Evolutionary conservation across 1,139 yeast species (phyloP).

Genomic region (Kluyveromyces marxianus): DNA sequence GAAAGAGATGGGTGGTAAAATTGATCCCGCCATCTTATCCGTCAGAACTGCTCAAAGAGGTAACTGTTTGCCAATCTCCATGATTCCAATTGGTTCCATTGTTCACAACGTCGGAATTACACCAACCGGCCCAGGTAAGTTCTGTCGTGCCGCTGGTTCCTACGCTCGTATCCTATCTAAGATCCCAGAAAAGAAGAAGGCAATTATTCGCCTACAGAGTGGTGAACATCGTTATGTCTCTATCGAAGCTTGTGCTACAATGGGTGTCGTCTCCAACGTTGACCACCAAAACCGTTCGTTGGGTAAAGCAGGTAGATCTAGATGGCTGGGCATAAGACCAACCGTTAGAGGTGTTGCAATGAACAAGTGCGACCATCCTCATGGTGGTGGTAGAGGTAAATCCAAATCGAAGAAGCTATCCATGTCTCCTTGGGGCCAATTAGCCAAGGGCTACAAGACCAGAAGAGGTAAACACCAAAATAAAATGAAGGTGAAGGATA

Average conservation of each 20-base stretch:
- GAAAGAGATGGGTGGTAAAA: conserved; percentile 56
- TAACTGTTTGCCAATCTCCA: conserved; percentile 82
- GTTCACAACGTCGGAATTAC: conserved; percentile 82
- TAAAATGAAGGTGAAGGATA: conserved; percentile 76
- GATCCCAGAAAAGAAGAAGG: conserved; percentile 60
- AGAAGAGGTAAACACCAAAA: conserved; percentile 83
- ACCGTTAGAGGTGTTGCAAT: conserved; percentile 97
- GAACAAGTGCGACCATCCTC: conserved; percentile 97
- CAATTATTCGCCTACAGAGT: conserved; percentile 73
- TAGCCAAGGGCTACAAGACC: conserved; percentile 89
- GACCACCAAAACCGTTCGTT: conserved; percentile 84
- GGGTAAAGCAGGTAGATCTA: conserved; percentile 96
- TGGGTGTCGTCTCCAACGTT: conserved; percentile 91
- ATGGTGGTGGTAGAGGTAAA: conserved; percentile 99
- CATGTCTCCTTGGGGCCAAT: conserved; percentile 93
- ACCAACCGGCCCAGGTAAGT: conserved; percentile 74
- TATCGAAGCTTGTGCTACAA: conserved; percentile 83
- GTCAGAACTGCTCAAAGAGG: conserved; percentile 89
- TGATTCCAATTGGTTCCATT: conserved; percentile 91
- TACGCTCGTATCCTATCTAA: conserved; percentile 85
- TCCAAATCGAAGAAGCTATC: conserved; percentile 92
- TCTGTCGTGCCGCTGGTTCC: conserved; percentile 92
- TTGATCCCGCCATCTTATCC: conserved; percentile 87
- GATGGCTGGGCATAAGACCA: conserved; percentile 92
- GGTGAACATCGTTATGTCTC: conserved; percentile 93